A percentile compares a stretch with the other conserved stretches of the same genome.
Evolutionary conservation across 805 yeast species (phyloP).

Genomic region (Suhomyces sp.): DNA sequence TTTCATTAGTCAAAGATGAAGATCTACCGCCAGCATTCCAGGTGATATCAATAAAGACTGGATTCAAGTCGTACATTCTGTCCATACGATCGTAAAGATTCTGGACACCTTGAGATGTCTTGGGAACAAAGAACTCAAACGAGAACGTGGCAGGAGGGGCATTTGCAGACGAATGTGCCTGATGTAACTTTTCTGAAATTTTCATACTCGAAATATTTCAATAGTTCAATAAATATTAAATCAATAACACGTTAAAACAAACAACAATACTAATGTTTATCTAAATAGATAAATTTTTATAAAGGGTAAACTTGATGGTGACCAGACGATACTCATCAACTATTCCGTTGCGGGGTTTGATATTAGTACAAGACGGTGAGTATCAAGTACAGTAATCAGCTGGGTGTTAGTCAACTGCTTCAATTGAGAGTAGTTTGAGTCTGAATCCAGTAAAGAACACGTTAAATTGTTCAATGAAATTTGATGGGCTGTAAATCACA

Average conservation of each 20-base stretch:
- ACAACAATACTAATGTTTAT: neutral
- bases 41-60: conserved; percentile 91
- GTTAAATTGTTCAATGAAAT: neutral
- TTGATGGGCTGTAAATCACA: neutral
- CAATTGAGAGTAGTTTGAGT: neutral
- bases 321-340: neutral
- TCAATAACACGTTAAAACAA: neutral
- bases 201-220: conserved; percentile 25
- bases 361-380: neutral
- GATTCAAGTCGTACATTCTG: conserved; percentile 89
- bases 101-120: conserved; percentile 95
- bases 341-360: neutral
- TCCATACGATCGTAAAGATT: conserved; percentile 96
- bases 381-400: neutral
- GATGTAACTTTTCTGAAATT: conserved; percentile 40
- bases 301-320: neutral
- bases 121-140: conserved; percentile 96
- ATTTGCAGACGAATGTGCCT: conserved; percentile 37
- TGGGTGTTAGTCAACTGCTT: neutral
- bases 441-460: neutral
- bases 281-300: neutral
- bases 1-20: conserved; percentile 80
- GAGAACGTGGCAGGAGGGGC: conserved; percentile 74
- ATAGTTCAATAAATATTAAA: neutral
- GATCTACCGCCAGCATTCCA: conserved; percentile 98